Evolutionary conservation across 2,329 filamentous ascomycete genomes (phyloP), one percentile per base, ranked within the genome.

Genomic region (Tolypocladium ophioglossoides): DNA sequence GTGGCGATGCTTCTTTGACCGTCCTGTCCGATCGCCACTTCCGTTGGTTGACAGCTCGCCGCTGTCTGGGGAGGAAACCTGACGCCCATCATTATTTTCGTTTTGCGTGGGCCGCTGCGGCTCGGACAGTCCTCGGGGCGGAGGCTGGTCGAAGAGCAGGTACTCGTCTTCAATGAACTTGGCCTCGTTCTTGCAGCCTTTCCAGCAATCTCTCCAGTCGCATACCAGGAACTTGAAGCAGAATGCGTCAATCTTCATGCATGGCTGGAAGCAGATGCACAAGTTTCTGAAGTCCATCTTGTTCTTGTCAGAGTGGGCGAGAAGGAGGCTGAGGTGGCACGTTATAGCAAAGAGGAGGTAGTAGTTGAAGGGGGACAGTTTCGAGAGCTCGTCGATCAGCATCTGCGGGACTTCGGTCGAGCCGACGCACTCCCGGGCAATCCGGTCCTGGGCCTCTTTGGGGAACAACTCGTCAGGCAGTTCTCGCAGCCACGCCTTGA

Each of bases 251-350:
- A 97, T 94, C 72, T 92, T 95, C 82, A 97, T 90, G 70, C 91
- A 95, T 4, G 92, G 92, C 70, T 96, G 91, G 71, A 96, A 96
- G 74, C 92, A 97, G 62, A 96, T 95, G 72, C 91, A 95, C 27
- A 97, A 76, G 61, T 96, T 96, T 66, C 89, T 85, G 67, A 92
- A 96, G 67, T 95, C 90, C 92, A 97, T 97, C 75, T 95, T 96
- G 79, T 96, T 97, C 75, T 92, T 91, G 59, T 95, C 89, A 27
- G 91, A 87, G 69, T 95, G 92, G 1, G 89, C 91, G 62, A 96
- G 84, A 11, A 97, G 79, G 30, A 96, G 80, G 63, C 91, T 96
- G 50, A 97, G 84, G 64, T 97, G 92, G 70, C 92, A 96, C 37
- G 92, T 97, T 62, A 96, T 96, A 63, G 92, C 92, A 68, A 97